A percentile compares a stretch with the other conserved stretches of the same genome.
Conservation (phyloP, 345 rosid species). For the Trapa incisa region DNA sequence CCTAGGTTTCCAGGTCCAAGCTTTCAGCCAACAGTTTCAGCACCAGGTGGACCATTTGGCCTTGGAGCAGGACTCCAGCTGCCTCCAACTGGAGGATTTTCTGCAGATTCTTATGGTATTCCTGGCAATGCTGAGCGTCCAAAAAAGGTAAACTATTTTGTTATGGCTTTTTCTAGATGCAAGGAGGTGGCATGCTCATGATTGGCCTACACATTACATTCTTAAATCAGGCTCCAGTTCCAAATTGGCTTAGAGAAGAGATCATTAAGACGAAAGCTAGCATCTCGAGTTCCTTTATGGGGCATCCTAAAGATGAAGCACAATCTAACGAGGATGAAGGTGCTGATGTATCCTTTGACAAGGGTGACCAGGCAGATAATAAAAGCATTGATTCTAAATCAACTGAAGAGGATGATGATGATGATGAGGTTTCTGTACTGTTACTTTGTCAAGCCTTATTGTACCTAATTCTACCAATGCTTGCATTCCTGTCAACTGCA, state of each 20-base stretch:
- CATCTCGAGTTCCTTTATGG: constrained; percentile 49
- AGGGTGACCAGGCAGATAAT: constrained; percentile 42
- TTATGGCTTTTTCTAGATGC: constrained; percentile 4
- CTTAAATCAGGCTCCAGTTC: constrained; percentile 63
- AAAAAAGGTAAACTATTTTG: constrained; percentile 43
- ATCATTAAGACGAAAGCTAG: constrained; percentile 71
- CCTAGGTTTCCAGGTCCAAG: constrained; percentile 54
- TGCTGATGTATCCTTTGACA: constrained; percentile 34
- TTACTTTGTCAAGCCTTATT: background rate
- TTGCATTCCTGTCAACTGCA: background rate
- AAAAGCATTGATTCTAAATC: constrained; percentile 68
- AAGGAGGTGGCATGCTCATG: constrained; percentile 5
- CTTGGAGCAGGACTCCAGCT: constrained; percentile 42
- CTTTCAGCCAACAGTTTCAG: constrained; percentile 41
- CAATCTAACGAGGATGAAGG: constrained; percentile 48
- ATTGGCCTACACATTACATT: constrained; percentile 14
- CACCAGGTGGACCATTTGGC: constrained; percentile 41
- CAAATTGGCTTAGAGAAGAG: constrained; percentile 97
- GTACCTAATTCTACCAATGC: background rate
- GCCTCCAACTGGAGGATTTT: constrained; percentile 49
- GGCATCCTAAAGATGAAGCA: constrained; percentile 42
- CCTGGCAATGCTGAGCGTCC: constrained; percentile 59
- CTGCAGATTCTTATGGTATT: constrained; percentile 66
- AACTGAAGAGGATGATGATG: constrained; percentile 77
- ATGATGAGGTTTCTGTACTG: constrained; percentile 50